Evolutionary conservation across 106 monocot species (phyloP).

Genomic region (Allium fistulosum): DNA sequence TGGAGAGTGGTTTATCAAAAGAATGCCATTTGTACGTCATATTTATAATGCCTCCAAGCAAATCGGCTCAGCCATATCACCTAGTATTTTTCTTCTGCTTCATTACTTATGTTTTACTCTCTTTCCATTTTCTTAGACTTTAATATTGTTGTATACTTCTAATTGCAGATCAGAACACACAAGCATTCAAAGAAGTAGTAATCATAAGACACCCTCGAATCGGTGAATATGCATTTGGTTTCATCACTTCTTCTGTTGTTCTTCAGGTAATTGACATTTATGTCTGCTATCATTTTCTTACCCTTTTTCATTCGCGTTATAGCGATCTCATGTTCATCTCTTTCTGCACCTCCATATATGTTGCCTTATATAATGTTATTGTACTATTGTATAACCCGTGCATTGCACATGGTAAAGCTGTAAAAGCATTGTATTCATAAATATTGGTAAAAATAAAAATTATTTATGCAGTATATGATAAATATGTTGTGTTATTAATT

Average conservation of each 20-base stretch:
- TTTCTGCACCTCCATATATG: too few species aligned
- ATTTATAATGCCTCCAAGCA: constrained; percentile 94
- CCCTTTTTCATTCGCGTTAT: background rate
- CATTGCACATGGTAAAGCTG: too few species aligned
- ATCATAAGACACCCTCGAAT: constrained; percentile 86
- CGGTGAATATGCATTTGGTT: constrained; percentile 93
- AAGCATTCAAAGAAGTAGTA: constrained; percentile 92
- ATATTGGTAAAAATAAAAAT: too few species aligned
- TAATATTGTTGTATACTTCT: constrained; percentile 11
- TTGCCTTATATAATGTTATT: too few species aligned
- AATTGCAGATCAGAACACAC: constrained; percentile 73
- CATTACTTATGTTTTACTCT: background rate
- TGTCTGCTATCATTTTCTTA: background rate
- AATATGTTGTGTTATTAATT: too few species aligned
- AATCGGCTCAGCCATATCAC: constrained; percentile 88
- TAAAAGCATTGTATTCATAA: too few species aligned
- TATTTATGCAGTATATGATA: too few species aligned
- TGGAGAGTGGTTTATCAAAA: constrained; percentile 93
- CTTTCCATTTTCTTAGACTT: constrained; percentile 1
- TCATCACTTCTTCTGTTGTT: constrained; percentile 75
- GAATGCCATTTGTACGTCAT: constrained; percentile 94
- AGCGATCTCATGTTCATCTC: too few species aligned
- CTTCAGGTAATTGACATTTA: constrained; percentile 54
- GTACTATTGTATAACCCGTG: too few species aligned
- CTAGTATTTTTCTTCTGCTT: constrained; percentile 31